Base-by-base conservation (phyloP, 2,329 filamentous ascomycete genomes). In the Lithohypha guttulata region DNA sequence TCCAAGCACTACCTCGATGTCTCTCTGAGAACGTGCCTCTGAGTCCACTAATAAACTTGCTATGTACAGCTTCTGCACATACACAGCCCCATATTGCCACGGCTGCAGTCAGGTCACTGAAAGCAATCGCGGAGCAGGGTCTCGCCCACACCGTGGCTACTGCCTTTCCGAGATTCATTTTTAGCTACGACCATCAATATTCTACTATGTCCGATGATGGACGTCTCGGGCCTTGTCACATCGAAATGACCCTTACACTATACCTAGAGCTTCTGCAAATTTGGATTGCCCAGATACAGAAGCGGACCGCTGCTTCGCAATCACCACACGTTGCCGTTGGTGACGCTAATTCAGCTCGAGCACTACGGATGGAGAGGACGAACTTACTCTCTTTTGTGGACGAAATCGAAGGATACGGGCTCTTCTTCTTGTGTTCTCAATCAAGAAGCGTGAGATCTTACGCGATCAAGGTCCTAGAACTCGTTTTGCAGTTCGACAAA, bases 191-290 rank as follows among this genome's bases (percentile, higher is more conserved):
- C 58, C 87, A 93, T 50, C 79, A 87, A 17, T 98, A 98, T 59
- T 85, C 89, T 1, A 96, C 91, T 21, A 95, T 96, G 79, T 94
- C 87, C 7, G 91, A 98, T 54, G 91, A 93, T 21, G 91, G 91
- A 2, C 91, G 98, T 79, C 76, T 98, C 17, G 91, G 89, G 0
- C 79, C 84, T 22, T 84, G 81, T 3, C 91, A 98, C 54, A 95
- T 98, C 42, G 91, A 98, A 58, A 94, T 80, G 50, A 98, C 91
- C 0, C 62, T 98, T 14, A 80, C 82, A 46, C 70, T 98, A 8
- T 98, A 98, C 53, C 84, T 96, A 19, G 87, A 98, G 59, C 65
- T 98, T 4, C 69, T 98, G 9, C 79, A 87, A 46, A 95, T 98
- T 26, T 98, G 93, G 93, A 93, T 95, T 36, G 87, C 95, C 46